Evolutionary conservation across 108 stramenopile genomes (phyloP).

Genomic region (Conticribra guillardii): DNA sequence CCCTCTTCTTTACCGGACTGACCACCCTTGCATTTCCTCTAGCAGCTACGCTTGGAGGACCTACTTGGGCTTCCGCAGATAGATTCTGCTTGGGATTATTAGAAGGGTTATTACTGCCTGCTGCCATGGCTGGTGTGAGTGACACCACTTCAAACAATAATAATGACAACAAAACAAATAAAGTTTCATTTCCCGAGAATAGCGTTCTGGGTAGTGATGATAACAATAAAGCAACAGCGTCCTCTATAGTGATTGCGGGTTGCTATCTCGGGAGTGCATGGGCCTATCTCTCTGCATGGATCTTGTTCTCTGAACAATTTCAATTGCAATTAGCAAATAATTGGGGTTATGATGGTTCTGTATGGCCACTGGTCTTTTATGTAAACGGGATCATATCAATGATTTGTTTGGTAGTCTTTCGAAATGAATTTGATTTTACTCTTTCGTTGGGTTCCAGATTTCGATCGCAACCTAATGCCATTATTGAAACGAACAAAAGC

Average conservation of each 20-base stretch:
- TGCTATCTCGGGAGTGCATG: conserved; percentile 48
- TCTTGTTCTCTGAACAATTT: conserved; percentile 25
- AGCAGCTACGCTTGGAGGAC: conserved; percentile 24
- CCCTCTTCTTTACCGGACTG: conserved; percentile 32
- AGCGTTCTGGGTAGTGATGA: background rate
- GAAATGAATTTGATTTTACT: conserved; percentile 33
- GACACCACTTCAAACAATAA: conserved; percentile 8
- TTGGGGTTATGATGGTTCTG: background rate
- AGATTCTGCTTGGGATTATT: conserved; percentile 38
- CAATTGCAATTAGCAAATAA: conserved; percentile 8
- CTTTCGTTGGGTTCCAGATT: background rate
- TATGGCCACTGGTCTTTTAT: conserved; percentile 44
- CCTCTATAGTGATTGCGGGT: conserved; percentile 40
- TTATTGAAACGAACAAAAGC: too few relatives aligned
- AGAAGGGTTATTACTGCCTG: conserved; percentile 43
- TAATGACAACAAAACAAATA: background rate
- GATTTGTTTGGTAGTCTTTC: conserved; percentile 8
- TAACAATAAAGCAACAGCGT: conserved; percentile 36
- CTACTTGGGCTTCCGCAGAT: conserved; percentile 28
- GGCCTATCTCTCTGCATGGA: conserved; percentile 43
- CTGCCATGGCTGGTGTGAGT: conserved; percentile 48
- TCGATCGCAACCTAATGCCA: too few relatives aligned
- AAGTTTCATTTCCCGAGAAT: background rate
- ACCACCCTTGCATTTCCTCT: conserved; percentile 36
- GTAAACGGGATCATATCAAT: conserved; percentile 41